phyloP scores from a whole-genome alignment of 352 stramenopile genomes.

The Pythium periplocum region DNA sequence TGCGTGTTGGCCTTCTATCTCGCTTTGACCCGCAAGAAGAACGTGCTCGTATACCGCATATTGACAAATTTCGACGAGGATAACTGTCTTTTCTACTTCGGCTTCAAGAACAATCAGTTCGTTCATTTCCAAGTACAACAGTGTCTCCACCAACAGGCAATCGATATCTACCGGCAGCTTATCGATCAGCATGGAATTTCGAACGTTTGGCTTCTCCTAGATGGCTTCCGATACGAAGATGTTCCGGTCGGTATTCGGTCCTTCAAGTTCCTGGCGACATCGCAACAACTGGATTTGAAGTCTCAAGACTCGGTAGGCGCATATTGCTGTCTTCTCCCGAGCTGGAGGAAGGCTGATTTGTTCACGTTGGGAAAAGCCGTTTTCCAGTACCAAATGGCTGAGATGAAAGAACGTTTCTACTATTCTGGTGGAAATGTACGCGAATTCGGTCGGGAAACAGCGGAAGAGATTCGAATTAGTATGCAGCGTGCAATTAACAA shows the following conservation, averaged over 20 bases:
- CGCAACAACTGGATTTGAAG: constrained; percentile 5
- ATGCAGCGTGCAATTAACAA: neutral
- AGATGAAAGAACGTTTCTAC: constrained; percentile 8
- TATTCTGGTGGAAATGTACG: constrained; percentile 10
- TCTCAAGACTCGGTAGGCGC: neutral
- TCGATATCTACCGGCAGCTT: neutral
- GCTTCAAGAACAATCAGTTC: constrained; percentile 4
- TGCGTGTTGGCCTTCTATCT: constrained; percentile 12
- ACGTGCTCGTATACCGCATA: too few species aligned
- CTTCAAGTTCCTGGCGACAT: constrained; percentile 6
- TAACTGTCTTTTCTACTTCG: constrained; percentile 18
- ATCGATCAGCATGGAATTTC: neutral
- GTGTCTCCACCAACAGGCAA: neutral
- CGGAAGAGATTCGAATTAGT: neutral
- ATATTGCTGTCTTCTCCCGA: constrained; percentile 1
- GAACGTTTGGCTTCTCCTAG: constrained; percentile 14
- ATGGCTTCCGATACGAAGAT: constrained; percentile 11
- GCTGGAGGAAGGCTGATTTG: constrained; percentile 6
- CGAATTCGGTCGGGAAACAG: constrained; percentile 1
- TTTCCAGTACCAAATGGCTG: neutral
- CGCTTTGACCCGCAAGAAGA: constrained; percentile 13
- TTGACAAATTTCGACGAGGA: neutral
- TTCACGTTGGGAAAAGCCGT: constrained; percentile 3
- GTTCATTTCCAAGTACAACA: constrained; percentile 3
- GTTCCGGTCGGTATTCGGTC: neutral